Base-by-base conservation (phyloP, 768 basidiomycete species). In the Termitomyces sp. region DNA sequence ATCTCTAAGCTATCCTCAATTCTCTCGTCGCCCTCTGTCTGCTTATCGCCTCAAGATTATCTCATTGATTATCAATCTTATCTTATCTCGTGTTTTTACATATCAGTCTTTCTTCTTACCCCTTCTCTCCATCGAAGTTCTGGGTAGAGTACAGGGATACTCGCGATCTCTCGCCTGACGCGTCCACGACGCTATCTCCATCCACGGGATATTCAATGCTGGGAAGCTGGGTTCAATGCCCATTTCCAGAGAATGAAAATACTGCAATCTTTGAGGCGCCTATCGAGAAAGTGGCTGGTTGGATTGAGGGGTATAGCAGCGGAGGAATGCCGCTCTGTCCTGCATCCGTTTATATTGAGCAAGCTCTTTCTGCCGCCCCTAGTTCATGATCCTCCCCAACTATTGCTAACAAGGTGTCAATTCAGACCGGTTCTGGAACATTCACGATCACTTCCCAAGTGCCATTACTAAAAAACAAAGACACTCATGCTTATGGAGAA, bases 301-400 rank as follows among this genome's bases (percentile, higher is more conserved):
- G 74, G 56, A 83, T 89, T 6, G 59, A 67, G 22, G 85, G 86
- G 0, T 88, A 89, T 57, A 72, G 65, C n/a, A 85, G 88, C 5
- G 80, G 75, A 6, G 81, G 77, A 4, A 55, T 75, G 34, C 73
- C 82, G 0, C 73, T 87, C 5, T 88, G 86, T 61, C 86, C 87
- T 9, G 87, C 84, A 1, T 87, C 85, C 0, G 77, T 87, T 1
- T 87, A 87, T 60, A 65, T 84, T 13, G 85, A 88, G 60, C 77
- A 83, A 42, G 80, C 74, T 0, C 68, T 80, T 36, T 77, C 81
- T 7, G 80, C 77, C 1, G 26, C 83, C 87, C 0, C 72, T 90
- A 41, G 79, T 86, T 5, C 77, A 80, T 54, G 69, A 69, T 15
- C 65, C 63, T n/a, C 67, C 66, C 12, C 12, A 51, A 55, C 2